Evolutionary conservation across 768 basidiomycete species (phyloP).

Genomic region (Lepiota brunneoincarnata): DNA sequence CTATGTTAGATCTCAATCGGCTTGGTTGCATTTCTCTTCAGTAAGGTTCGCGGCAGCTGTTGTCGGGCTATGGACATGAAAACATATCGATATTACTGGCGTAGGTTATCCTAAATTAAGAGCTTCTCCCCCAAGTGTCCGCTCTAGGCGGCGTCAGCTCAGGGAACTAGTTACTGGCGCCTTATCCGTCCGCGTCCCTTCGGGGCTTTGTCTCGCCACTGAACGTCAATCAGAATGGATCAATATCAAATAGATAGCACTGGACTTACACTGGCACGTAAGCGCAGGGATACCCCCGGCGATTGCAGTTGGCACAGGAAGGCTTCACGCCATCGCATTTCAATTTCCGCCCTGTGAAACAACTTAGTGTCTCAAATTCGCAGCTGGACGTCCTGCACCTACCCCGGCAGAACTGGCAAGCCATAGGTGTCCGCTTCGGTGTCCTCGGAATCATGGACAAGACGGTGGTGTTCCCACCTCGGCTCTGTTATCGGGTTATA

Average conservation of each 20-base stretch:
- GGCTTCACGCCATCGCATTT: conserved; percentile 70
- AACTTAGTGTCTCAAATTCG: not conserved
- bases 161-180: conserved; percentile 18
- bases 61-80: not conserved
- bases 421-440: conserved; percentile 59
- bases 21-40: not conserved
- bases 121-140: not conserved
- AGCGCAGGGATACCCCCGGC: conserved; percentile 52
- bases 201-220: not conserved
- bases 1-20: not conserved
- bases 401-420: conserved; percentile 75
- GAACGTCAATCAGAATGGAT: conserved; percentile 12
- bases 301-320: conserved; percentile 64
- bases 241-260: not conserved
- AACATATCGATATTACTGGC: not conserved
- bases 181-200: not conserved
- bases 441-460: conserved; percentile 21
- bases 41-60: conserved; percentile 10
- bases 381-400: conserved; percentile 11
- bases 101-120: conserved; percentile 5
- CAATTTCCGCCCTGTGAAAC: conserved; percentile 22
- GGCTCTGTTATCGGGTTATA: not conserved
- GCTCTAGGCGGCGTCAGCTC: conserved; percentile 22
- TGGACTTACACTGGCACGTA: conserved; percentile 65
- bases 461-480: not conserved